phyloP scores from a whole-genome alignment of 352 stramenopile species.

The Phytophthora kernoviae region DNA sequence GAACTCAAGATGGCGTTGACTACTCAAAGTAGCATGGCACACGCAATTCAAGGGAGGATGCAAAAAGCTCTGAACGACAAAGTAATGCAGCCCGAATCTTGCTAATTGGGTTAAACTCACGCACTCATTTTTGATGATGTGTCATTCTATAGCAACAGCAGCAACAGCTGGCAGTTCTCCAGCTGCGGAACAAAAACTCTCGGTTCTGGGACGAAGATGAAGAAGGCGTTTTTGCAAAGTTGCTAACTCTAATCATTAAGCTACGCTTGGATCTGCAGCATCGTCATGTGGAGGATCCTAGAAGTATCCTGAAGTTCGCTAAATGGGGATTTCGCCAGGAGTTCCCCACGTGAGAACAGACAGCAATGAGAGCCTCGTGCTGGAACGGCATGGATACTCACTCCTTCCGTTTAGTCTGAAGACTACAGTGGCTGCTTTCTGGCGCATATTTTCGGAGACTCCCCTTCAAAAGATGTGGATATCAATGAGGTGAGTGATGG shows the following conservation, averaged over 20 bases:
- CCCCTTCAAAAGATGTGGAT: background rate
- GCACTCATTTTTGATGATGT: too few relatives aligned
- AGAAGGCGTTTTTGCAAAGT: conserved; percentile 29
- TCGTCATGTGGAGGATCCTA: conserved; percentile 19
- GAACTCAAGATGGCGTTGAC: conserved; percentile 34
- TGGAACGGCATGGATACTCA: conserved; percentile 30
- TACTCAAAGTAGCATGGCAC: conserved; percentile 9
- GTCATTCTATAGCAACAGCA: conserved; percentile 16
- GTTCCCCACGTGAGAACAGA: conserved; percentile 2
- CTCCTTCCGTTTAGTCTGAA: conserved; percentile 28
- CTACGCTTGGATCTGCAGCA: conserved; percentile 21
- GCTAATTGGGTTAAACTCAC: too few relatives aligned
- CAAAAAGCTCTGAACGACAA: conserved; percentile 17
- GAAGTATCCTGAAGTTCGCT: conserved; percentile 8
- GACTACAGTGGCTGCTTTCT: conserved; percentile 21
- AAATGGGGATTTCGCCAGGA: conserved; percentile 16
- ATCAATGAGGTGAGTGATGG: background rate
- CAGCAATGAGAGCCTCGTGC: conserved; percentile 6
- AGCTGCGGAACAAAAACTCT: conserved; percentile 11
- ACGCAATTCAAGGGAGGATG: conserved; percentile 9
- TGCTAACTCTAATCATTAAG: conserved; percentile 23
- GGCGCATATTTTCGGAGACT: conserved; percentile 22
- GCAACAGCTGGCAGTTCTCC: conserved; percentile 13
- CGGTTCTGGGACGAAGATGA: conserved; percentile 29
- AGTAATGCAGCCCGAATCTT: too few relatives aligned